Conservation (phyloP, 78 protist species). For the Capsaspora owczarzaki region DNA sequence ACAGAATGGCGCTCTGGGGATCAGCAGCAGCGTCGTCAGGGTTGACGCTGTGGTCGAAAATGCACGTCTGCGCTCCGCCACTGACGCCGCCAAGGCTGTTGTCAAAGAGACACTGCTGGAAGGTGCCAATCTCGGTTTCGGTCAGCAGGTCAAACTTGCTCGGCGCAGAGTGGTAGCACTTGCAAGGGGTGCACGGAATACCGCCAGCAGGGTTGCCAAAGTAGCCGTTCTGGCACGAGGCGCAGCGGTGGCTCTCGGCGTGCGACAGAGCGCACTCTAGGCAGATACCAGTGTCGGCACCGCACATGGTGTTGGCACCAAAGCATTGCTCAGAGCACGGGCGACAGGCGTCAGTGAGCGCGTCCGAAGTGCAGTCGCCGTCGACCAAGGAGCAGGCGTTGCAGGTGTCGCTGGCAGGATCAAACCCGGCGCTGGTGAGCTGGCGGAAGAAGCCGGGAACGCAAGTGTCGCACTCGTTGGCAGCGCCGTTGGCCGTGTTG, state of each 20-base stretch:
- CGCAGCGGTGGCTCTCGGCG: conserved; percentile 2
- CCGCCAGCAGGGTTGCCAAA: not conserved
- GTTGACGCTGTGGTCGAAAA: not conserved
- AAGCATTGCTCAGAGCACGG: not conserved
- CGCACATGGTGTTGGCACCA: not conserved
- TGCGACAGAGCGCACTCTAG: not conserved
- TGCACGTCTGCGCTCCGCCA: not conserved
- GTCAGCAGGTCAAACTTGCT: not conserved
- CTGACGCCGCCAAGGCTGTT: not conserved
- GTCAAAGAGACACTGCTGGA: not conserved
- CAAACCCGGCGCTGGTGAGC: not conserved
- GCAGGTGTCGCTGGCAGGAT: conserved; percentile 1
- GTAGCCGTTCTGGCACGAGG: not conserved
- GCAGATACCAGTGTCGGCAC: not conserved
- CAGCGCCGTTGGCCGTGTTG: not conserved
- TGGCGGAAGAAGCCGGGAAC: not conserved
- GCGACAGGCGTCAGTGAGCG: not conserved
- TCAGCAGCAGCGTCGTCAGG: not conserved
- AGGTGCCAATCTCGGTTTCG: not conserved
- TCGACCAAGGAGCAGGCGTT: not conserved
- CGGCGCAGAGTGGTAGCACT: not conserved
- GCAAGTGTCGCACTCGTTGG: conserved; percentile 2
- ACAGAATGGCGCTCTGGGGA: not conserved
- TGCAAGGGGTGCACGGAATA: not conserved
- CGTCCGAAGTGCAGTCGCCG: not conserved